Percentiles rank a stretch among this genome's conserved stretches.
Evolutionary conservation across 768 basidiomycete genomes (phyloP).

Genomic region (Rhodotorula toruloides): DNA sequence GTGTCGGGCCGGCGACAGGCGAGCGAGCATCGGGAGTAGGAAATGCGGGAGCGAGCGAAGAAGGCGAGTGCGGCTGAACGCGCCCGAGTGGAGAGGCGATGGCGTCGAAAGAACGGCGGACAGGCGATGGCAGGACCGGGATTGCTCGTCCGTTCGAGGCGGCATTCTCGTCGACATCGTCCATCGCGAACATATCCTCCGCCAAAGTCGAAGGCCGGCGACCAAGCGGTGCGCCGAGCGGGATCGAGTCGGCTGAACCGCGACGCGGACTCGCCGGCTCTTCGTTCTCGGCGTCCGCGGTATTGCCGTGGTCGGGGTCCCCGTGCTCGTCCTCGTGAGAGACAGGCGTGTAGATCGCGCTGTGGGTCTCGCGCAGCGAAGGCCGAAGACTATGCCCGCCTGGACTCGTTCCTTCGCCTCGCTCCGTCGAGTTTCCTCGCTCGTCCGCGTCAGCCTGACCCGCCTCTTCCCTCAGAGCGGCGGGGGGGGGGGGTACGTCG

Average conservation of each 20-base stretch:
- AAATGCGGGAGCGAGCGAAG: not conserved
- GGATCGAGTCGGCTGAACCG: not conserved
- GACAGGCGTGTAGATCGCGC: not conserved
- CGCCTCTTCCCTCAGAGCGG: not conserved
- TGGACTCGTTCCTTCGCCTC: not conserved
- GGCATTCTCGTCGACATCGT: slow-evolving; percentile 34
- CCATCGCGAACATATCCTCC: slow-evolving; percentile 37
- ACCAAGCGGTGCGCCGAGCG: not conserved
- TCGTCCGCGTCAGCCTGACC: not conserved
- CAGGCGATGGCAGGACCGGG: not conserved
- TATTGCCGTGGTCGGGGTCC: not conserved
- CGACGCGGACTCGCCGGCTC: not conserved
- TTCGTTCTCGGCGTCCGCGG: not conserved
- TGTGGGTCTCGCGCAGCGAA: slow-evolving; percentile 19
- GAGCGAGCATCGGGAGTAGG: not conserved
- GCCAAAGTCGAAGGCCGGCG: not conserved
- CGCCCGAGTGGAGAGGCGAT: not conserved
- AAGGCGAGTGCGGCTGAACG: not conserved
- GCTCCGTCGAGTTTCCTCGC: slow-evolving; percentile 3
- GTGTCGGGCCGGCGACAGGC: not conserved
- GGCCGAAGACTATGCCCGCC: slow-evolving; percentile 8
- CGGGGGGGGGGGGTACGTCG: not conserved
- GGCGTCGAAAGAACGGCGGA: not conserved
- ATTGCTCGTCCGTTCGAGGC: too few species aligned
- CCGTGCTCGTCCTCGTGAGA: not conserved